Evolutionary conservation across 257 asterid genomes (phyloP), one percentile per base, ranked within the genome.

Genomic region (Solanum etuberosum): DNA sequence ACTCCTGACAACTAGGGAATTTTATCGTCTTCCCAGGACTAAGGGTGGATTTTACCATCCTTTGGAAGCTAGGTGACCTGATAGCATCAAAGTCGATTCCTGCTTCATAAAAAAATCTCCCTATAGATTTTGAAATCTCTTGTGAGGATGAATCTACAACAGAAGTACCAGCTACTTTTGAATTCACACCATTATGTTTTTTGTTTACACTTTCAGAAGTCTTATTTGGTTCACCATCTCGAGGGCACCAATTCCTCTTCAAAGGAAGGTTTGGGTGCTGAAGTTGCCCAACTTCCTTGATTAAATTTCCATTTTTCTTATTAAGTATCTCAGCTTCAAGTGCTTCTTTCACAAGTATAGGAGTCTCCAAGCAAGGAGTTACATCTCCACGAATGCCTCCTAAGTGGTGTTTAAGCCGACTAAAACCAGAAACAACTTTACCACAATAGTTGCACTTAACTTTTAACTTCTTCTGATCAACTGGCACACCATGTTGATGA

Each of bases 21-120:
- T 74, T 51, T 42, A 29, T 46, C 9, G 76, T 18, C 72, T 82
- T 83, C 43, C 89, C 88, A 61, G 74, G 71, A 27, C 59, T 68
- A 38, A 72, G 46, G 71, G 88, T 88, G 40, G 90, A 43, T 23
- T 85, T 89, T 71, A 92, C 42, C 95, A 92, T 90, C 51, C 48
- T 86, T 83, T 38, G 86, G 86, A 95, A 95, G 91, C 89, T 91
- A 27, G 90, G 91, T 7, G 88, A 85, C 68, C 86, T 86, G 27
- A 87, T 86, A 11, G 86, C 91, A 35, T 89, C 48, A 12, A 91
- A 80, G 70, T 93, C 94, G 10, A 92, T 31, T 38, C 92, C 92
- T 11, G 78, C 91, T 86, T 95, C 95, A 21, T 88, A 89, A 25
- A 95, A 86, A 87, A 92, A 93, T 87, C 93, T 90, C 12, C 92